Evolutionary conservation across 495 filamentous ascomycete species (phyloP), one percentile per base, ranked within the genome.

Genomic region (Penicillium cataractarum): DNA sequence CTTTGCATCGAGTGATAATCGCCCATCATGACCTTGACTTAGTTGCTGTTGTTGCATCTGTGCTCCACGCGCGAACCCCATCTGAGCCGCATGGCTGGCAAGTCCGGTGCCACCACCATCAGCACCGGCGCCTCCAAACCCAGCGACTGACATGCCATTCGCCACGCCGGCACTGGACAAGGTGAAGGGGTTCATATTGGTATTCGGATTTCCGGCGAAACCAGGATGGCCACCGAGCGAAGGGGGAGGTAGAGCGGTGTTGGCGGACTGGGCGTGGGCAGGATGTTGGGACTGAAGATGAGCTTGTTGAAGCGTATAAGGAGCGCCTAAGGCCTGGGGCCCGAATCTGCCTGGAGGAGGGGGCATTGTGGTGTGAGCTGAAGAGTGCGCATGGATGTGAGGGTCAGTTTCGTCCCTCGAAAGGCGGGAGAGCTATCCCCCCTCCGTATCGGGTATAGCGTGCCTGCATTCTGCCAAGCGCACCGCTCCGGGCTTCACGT

Each of bases 41-140:
- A 84, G 79, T 58, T 84, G 76, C 65, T 84, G 83, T 69, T 93
- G 91, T 65, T 92, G 81, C 67, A 87, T 83, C 58, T 86, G 84
- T 35, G 88, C 90, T 17, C 87, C 91, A 65, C 92, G 87, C 57
- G 89, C 87, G 69, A 96, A 96, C 2, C 91, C 87, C 83, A 93
- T 89, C 71, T 93, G 86, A 39, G 92, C 92, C 32, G 91, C 92
- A 73, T 94, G 91, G 74, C 92, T 93, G n/a, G 86, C 93, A 40
- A 97, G 84, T 1, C 92, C 92, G 3, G 91, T 90, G 26, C 91
- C 91, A 49, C 87, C 89, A 56, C 82, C 86, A 63, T 88, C 84
- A 22, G 89, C 81, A 51, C 83, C 58, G 70, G 67, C 78, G 44
- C 79, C 80, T 6, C 80, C 83, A 60, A 91, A 86, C 7, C 83